Evolutionary conservation across 768 basidiomycete genomes (phyloP).

Genomic region (Leccinum obscurum): DNA sequence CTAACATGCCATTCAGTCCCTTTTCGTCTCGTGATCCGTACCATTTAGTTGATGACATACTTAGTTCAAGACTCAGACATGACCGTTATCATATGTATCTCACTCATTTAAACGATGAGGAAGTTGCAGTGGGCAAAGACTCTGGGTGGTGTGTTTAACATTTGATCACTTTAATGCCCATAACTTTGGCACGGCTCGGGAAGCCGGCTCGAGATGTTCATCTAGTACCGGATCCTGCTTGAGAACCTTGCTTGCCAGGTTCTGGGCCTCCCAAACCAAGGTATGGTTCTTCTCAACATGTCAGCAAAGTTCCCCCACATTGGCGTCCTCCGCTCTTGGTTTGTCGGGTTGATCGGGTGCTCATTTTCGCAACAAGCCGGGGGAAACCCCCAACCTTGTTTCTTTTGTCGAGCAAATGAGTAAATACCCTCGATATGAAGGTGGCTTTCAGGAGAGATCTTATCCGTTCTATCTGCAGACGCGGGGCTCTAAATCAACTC

Average conservation of each 20-base stretch:
- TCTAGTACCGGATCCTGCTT: constrained; percentile 21
- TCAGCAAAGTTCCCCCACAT: constrained; percentile 10
- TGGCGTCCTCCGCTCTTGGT: not conserved
- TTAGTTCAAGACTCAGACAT: not conserved
- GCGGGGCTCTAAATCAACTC: constrained; percentile 17
- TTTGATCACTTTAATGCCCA: constrained; percentile 9
- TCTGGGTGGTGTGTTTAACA: not conserved
- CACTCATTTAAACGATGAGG: not conserved
- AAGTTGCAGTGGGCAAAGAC: not conserved
- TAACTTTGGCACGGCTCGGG: constrained; percentile 6
- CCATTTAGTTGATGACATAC: not conserved
- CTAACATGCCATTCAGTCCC: not conserved
- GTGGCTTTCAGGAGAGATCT: constrained; percentile 15
- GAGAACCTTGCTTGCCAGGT: constrained; percentile 16
- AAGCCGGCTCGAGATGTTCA: constrained; percentile 3
- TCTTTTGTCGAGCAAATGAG: constrained; percentile 13
- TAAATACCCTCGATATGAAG: constrained; percentile 22
- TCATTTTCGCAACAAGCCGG: constrained; percentile 12
- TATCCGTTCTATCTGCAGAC: constrained; percentile 26
- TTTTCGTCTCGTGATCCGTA: constrained; percentile 3
- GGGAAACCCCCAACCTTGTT: constrained; percentile 23
- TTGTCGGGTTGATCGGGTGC: constrained; percentile 13
- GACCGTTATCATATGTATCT: not conserved
- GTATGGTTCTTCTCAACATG: constrained; percentile 12
- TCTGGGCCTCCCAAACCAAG: constrained; percentile 18